Evolutionary conservation across 768 basidiomycete species (phyloP), one percentile per base, ranked within the genome.

Genomic region (Naematelia encephala): DNA sequence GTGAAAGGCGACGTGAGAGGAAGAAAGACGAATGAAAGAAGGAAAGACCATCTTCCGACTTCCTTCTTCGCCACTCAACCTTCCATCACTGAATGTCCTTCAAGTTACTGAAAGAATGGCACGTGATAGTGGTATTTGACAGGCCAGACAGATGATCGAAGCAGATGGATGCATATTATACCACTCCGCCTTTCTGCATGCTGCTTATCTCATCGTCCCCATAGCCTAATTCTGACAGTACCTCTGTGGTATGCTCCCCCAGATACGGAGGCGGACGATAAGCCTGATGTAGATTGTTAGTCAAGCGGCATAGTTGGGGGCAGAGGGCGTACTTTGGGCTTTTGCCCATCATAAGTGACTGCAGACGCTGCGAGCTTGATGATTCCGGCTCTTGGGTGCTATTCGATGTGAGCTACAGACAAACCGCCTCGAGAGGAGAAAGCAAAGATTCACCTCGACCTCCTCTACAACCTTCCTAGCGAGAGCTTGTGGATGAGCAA

Each of bases 241-340:
- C 87, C 84, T 90, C 87, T 2, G 79, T 80, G 13, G 90, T 91
- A 76, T 91, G 90, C 66, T 91, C 84, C 53, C 88, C 89, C 22
- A 90, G 80, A 82, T 85, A 91, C n/a, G 90, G 90, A 11, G 90
- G 90, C n/a, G 89, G 83, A 57, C 84, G 82, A 50, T 80, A 81
- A 43, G 29, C 29, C 51, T 52, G 29, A 12, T 19, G 5, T 28
- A 52, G n/a, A n/a, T 16, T 16, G 34, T 39, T 16, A 39, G 34
- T 16, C 16, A 8, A 39, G 16, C 16, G 16, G 34, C 34, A 16
- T 16, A 39, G 8, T 16, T 39, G 8, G 16, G 34, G 16, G 4
- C 27, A 28, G n/a, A 2, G 19, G 12, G 26, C 51, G 26, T 29
- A 73, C 67, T 54, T 70, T 64, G 14, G 65, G 67, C 67, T 85